These are phyloP conservation scores for Hypsizygus ulmarius DNA, from an alignment of 1,284 basidiomycete genomes.

Conservation along the genomic window DNA sequence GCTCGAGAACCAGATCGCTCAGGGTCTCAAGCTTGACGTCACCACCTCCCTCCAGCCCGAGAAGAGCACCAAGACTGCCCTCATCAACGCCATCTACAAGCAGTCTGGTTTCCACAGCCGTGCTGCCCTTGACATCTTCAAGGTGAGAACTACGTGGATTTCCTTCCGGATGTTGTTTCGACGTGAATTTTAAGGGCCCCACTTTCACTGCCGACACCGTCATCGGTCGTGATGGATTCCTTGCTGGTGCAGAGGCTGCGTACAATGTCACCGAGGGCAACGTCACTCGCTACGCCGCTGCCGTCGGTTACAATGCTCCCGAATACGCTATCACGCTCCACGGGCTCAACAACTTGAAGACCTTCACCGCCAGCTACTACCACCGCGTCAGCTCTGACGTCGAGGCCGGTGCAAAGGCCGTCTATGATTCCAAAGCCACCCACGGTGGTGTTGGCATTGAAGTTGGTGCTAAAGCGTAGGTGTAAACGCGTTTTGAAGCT, in stretches of 20 bases:
- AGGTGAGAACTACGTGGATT: slow-evolving; percentile 52
- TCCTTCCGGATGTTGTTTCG: slow-evolving; percentile 5
- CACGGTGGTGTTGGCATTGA: slow-evolving; percentile 89
- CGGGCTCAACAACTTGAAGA: slow-evolving; percentile 92
- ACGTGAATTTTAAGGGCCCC: slow-evolving; percentile 64
- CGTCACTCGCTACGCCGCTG: slow-evolving; percentile 90
- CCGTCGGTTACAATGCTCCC: slow-evolving; percentile 92
- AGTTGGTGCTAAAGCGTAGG: slow-evolving; percentile 93
- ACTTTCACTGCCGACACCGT: slow-evolving; percentile 97
- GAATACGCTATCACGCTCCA: slow-evolving; percentile 97
- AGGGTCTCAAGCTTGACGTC: slow-evolving; percentile 96
- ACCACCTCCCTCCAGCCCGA: slow-evolving; percentile 84
- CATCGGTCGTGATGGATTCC: slow-evolving; percentile 95
- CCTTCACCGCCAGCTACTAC: slow-evolving; percentile 97
- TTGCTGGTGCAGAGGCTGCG: slow-evolving; percentile 92
- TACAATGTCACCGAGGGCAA: slow-evolving; percentile 96
- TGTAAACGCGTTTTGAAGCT: slow-evolving; percentile 16
- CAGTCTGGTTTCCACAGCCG: slow-evolving; percentile 95
- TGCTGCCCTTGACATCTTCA: slow-evolving; percentile 92
- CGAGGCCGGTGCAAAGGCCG: slow-evolving; percentile 96
- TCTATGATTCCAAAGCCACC: slow-evolving; percentile 94
- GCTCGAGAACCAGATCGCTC: slow-evolving; percentile 97
- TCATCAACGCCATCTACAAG: slow-evolving; percentile 89
- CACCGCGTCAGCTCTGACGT: slow-evolving; percentile 94
- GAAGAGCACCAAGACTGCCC: slow-evolving; percentile 81